Base-by-base conservation (phyloP, 2,329 filamentous ascomycete genomes). In the Tolypocladium ovalisporum region DNA sequence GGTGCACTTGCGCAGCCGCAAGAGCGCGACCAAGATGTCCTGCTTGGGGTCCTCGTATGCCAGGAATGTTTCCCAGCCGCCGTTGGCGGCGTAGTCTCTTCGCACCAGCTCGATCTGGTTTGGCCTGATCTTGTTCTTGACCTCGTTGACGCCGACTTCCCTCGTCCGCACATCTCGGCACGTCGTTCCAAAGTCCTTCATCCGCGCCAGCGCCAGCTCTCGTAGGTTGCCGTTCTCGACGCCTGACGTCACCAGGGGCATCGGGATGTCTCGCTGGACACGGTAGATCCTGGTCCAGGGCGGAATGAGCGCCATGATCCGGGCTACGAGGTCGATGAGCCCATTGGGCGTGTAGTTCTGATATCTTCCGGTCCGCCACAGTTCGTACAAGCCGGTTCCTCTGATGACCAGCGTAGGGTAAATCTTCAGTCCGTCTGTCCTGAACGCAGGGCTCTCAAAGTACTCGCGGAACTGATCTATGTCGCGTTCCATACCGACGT, bases 331-430 rank as follows among this genome's bases (percentile, higher is more conserved):
- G 70, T 99, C 94, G 60, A 99, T 90, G 37, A 99, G 81, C 0
- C 90, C 93, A 71, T 99, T 99, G 4, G 94, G 95, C 0, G 94
- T 99, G 74, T 99, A 99, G 71, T 99, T 99, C 73, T 97, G 94
- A 75, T 97, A 99, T 56, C 94, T 81, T 0, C 94, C 94, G 3
- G 94, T 99, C 56, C 95, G 84, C 94, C 95, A 99, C 24, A 99
- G 78, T 74, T 99, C 94, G 75, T 99, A 99, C 4, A 99, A 78
- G 13, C 94, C 94, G 0, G 94, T 99, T 1, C 94, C 94, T 62
- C 94, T 87, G 65, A 99, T 99, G 58, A 99, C 94, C 7, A 99
- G 83, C 0, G 95, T 99, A 1, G 94, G 94, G 67, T 99, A 99
- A 58, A 99, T 97, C 73, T 99, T 99, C 55, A 99, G 79, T 1